These are phyloP conservation scores for Eucalyptus victrix DNA, from an alignment of 345 rosid genomes.

Conservation along the genomic window DNA sequence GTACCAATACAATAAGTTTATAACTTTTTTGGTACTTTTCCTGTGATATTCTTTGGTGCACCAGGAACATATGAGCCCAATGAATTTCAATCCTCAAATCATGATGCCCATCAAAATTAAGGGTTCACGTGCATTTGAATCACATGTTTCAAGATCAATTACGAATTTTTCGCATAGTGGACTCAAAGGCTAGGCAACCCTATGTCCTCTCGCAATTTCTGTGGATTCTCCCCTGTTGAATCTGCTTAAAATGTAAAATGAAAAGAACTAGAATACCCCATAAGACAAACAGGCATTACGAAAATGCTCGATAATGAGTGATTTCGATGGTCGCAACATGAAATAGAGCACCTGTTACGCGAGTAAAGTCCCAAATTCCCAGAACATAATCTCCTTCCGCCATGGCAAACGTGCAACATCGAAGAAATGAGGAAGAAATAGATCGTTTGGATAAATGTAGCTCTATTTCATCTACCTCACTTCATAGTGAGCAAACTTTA, in stretches of 20 bases:
- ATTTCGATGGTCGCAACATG: not conserved
- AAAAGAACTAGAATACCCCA: not conserved
- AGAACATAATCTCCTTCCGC: not conserved
- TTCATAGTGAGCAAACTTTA: no score
- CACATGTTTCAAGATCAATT: accelerated
- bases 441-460: no score
- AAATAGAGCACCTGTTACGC: not conserved
- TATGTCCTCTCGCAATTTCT: not conserved
- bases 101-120: not conserved
- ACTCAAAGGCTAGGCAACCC: not conserved
- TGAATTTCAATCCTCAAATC: not conserved
- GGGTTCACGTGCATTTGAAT: not conserved
- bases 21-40: accelerated
- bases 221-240: not conserved
- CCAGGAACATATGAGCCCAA: accelerated
- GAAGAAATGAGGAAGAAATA: no score
- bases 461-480: no score
- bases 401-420: not conserved
- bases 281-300: not conserved
- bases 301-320: not conserved
- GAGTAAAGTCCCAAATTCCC: not conserved
- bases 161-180: not conserved
- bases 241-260: not conserved
- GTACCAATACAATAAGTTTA: accelerated
- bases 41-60: not conserved